Percentiles rank a stretch among this genome's conserved stretches.
Conservation (phyloP, 2,329 filamentous ascomycete genomes). For the Fusarium sp. region DNA sequence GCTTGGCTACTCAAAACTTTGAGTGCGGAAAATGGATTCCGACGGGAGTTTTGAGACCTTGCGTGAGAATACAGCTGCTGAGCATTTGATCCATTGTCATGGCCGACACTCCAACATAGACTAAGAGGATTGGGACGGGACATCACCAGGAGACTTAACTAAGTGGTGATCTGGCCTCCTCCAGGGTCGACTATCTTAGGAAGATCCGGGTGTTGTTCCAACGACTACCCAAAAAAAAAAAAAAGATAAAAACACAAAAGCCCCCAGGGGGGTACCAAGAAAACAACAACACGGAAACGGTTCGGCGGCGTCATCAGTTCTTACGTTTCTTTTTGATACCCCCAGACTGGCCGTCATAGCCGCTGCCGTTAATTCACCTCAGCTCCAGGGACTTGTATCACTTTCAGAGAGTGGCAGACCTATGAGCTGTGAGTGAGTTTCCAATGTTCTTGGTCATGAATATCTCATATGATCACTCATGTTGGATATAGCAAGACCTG, state of each 20-base stretch:
- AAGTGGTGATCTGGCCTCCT: background rate
- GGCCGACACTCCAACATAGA: no score
- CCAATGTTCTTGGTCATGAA: background rate
- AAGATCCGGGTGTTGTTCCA: background rate
- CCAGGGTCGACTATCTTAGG: background rate
- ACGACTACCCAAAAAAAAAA: background rate
- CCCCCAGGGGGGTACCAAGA: background rate
- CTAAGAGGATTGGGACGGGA: background rate
- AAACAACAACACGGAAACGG: background rate
- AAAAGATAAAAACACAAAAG: background rate
- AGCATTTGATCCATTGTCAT: background rate
- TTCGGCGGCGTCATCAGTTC: background rate
- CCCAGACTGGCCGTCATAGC: background rate
- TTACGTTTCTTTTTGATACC: background rate
- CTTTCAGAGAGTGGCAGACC: background rate
- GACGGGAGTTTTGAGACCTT: background rate
- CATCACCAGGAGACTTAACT: background rate
- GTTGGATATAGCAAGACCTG: background rate
- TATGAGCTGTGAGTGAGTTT: background rate
- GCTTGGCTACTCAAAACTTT: background rate
- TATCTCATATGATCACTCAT: background rate
- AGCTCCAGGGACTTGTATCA: background rate
- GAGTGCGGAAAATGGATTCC: accelerated
- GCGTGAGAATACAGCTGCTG: background rate
- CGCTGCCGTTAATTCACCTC: background rate